Percentiles rank a stretch among this genome's conserved stretches.
Evolutionary conservation across 106 monocot species (phyloP).

Genomic region (Acorus gramineus): DNA sequence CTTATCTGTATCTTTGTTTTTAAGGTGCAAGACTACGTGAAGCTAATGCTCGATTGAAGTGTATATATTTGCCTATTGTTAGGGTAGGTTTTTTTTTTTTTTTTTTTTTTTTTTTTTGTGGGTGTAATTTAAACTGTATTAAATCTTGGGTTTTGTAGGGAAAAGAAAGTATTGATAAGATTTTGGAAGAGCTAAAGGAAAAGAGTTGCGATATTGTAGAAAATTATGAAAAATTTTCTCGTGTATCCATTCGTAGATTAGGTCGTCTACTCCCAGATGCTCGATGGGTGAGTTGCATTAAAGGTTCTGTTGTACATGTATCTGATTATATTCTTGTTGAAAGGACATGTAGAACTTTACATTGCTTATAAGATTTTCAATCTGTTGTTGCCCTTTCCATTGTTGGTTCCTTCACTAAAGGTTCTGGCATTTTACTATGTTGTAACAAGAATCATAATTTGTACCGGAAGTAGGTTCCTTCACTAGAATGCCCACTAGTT

Average conservation of each 20-base stretch:
- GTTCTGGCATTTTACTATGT: no score
- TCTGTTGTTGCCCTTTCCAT: no score
- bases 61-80: conserved; percentile 30
- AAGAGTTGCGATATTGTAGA: conserved; percentile 15
- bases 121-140: not conserved
- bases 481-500: no score
- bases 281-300: conserved; percentile 18
- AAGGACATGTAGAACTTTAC: no score
- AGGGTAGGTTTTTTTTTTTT: conserved; percentile 6
- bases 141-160: conserved; percentile 7
- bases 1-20: conserved; percentile 1
- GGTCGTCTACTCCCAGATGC: conserved; percentile 38
- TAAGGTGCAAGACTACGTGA: not conserved
- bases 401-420: no score
- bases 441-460: no score
- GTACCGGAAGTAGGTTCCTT: no score
- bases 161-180: conserved; percentile 28
- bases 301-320: no score
- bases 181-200: conserved; percentile 23
- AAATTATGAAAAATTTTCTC: conserved; percentile 22
- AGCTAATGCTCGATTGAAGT: conserved; percentile 29
- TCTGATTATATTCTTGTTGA: no score
- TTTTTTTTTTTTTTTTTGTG: not conserved
- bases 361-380: no score
- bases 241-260: conserved; percentile 23